Evolutionary conservation across 352 stramenopile species (phyloP).

Genomic region (Pythium rishiriense): DNA sequence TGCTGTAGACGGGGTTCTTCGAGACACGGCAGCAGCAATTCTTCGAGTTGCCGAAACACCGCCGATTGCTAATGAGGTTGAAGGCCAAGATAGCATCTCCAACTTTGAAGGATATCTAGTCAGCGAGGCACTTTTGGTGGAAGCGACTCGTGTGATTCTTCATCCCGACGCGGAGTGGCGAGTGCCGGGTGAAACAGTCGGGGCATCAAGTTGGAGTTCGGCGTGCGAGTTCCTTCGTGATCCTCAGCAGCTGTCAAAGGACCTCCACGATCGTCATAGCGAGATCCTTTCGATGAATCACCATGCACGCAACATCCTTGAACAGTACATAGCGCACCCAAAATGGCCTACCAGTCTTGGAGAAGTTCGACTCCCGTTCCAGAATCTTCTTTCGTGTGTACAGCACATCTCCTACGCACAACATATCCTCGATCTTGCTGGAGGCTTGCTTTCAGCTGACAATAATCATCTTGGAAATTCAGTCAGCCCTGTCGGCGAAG

Average conservation of each 20-base stretch:
- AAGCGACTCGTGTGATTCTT: slow-evolving; percentile 45
- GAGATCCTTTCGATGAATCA: not conserved
- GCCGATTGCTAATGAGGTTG: not conserved
- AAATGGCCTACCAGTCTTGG: slow-evolving; percentile 20
- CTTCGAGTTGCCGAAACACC: not conserved
- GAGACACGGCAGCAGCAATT: slow-evolving; percentile 13
- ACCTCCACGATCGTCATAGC: not conserved
- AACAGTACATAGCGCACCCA: slow-evolving; percentile 33
- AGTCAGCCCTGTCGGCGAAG: not conserved
- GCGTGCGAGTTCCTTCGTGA: slow-evolving; percentile 45
- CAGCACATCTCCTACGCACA: slow-evolving; percentile 40
- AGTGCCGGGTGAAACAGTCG: slow-evolving; percentile 46
- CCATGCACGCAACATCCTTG: slow-evolving; percentile 27
- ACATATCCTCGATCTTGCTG: slow-evolving; percentile 28
- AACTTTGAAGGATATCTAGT: slow-evolving; percentile 66
- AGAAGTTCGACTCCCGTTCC: slow-evolving; percentile 19
- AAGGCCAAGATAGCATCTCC: slow-evolving; percentile 6
- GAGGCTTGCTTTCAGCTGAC: slow-evolving; percentile 19
- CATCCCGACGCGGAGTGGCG: slow-evolving; percentile 41
- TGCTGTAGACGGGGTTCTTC: not conserved
- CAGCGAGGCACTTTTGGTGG: slow-evolving; percentile 55
- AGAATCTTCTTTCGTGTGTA: slow-evolving; percentile 39
- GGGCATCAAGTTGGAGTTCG: slow-evolving; percentile 54
- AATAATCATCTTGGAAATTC: not conserved
- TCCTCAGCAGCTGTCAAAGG: slow-evolving; percentile 28